A percentile compares a stretch with the other conserved stretches of the same genome.
These are phyloP conservation scores for Penicillium alfredii DNA, from an alignment of 495 filamentous ascomycete species.

Conservation along the genomic window DNA sequence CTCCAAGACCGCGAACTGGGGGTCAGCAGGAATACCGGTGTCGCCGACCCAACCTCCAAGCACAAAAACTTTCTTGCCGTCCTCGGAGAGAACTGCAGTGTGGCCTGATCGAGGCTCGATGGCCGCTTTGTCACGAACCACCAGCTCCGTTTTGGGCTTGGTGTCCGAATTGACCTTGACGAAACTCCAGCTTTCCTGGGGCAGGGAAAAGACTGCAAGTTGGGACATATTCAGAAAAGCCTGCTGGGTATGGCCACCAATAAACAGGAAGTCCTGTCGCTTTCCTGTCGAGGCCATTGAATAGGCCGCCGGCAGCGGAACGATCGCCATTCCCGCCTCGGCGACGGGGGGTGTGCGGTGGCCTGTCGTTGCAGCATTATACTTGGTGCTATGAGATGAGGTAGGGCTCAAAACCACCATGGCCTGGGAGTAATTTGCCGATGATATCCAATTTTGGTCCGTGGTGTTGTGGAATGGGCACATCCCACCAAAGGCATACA, in stretches of 20 bases:
- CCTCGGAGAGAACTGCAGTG: slow-evolving; percentile 68
- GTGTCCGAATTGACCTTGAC: slow-evolving; percentile 50
- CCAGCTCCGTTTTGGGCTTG: slow-evolving; percentile 41
- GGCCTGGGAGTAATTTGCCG: slow-evolving; percentile 69
- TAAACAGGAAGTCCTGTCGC: slow-evolving; percentile 69
- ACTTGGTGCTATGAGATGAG: slow-evolving; percentile 19
- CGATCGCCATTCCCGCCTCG: slow-evolving; percentile 83
- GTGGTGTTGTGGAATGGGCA: slow-evolving; percentile 53
- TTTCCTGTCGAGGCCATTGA: slow-evolving; percentile 46
- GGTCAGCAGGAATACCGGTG: slow-evolving; percentile 61
- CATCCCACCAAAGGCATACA: slow-evolving; percentile 86
- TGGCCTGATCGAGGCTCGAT: slow-evolving; percentile 84
- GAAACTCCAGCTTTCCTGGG: slow-evolving; percentile 82
- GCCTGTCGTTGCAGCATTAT: slow-evolving; percentile 35
- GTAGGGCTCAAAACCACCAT: slow-evolving; percentile 53
- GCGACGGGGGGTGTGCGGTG: slow-evolving; percentile 59
- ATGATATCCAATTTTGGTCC: slow-evolving; percentile 49
- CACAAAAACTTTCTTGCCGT: slow-evolving; percentile 68
- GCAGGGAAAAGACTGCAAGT: slow-evolving; percentile 78
- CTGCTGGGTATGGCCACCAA: slow-evolving; percentile 76
- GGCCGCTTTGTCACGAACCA: slow-evolving; percentile 27
- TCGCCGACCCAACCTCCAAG: slow-evolving; percentile 92
- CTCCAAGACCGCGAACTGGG: slow-evolving; percentile 71
- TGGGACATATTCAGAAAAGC: slow-evolving; percentile 94
- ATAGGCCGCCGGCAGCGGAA: slow-evolving; percentile 59